phyloP scores from a whole-genome alignment of 148 eudicot genomes.

The Vaccinium corymbosum region DNA sequence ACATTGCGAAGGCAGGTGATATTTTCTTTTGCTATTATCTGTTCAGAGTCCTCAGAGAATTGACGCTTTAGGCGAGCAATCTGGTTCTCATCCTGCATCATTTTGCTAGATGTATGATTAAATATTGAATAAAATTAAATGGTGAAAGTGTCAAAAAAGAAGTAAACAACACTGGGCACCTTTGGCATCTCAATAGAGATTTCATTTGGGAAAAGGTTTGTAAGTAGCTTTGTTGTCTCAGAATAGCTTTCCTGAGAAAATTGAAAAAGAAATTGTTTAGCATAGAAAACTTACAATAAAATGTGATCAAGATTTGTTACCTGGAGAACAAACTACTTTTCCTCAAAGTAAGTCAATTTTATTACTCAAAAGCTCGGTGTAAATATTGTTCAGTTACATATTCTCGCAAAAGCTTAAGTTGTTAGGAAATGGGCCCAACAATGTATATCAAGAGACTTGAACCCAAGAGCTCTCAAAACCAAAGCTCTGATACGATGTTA shows the following conservation, averaged over 20 bases:
- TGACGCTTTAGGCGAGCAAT: slow-evolving; percentile 70
- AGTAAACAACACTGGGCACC: slow-evolving; percentile 34
- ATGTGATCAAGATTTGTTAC: not conserved
- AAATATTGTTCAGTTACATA: not conserved
- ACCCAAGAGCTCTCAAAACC: no score
- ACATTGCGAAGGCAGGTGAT: slow-evolving; percentile 57
- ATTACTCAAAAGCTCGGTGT: not conserved
- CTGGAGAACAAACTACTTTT: not conserved
- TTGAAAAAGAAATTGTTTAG: slow-evolving; percentile 9
- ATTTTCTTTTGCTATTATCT: slow-evolving; percentile 68
- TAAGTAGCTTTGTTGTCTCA: slow-evolving; percentile 49
- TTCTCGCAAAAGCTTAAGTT: no score
- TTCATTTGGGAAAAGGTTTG: slow-evolving; percentile 76
- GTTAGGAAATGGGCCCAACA: no score
- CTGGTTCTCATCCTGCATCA: slow-evolving; percentile 59
- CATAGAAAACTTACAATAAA: not conserved
- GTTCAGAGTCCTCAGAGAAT: slow-evolving; percentile 65
- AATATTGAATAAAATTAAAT: not conserved
- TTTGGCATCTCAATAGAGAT: slow-evolving; percentile 80
- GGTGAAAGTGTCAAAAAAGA: not conserved
- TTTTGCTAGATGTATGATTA: slow-evolving; percentile 2
- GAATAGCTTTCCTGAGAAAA: slow-evolving; percentile 71
- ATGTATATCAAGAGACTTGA: no score
- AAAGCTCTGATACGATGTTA: no score
- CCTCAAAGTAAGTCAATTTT: not conserved